These are phyloP conservation scores for Cylindrotheca closterium DNA, from an alignment of 108 stramenopile species.

Conservation along the genomic window DNA sequence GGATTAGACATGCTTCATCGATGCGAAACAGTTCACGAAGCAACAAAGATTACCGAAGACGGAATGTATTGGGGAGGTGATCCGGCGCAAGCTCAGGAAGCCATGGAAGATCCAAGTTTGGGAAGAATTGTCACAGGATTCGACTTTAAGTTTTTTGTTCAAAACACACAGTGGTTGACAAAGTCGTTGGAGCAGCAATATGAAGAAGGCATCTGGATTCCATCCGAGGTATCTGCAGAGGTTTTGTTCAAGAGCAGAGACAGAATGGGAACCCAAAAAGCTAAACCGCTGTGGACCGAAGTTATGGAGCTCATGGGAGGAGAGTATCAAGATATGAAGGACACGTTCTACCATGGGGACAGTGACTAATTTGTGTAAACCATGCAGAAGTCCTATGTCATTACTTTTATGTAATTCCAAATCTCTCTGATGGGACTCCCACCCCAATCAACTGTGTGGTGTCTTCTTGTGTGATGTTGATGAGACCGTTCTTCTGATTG, in stretches of 20 bases:
- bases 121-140: conserved; percentile 67
- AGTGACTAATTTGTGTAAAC: no score
- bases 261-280: conserved; percentile 72
- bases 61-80: conserved; percentile 83
- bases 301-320: conserved; percentile 80
- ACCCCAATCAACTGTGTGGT: no score
- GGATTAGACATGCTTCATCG: conserved; percentile 69
- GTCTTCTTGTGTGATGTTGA: no score
- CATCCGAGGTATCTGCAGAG: conserved; percentile 51
- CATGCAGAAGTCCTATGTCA: no score
- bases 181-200: conserved; percentile 18
- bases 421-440: no score
- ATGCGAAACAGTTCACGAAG: conserved; percentile 66
- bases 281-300: conserved; percentile 88
- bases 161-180: conserved; percentile 61
- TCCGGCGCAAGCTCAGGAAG: conserved; percentile 73
- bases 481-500: no score
- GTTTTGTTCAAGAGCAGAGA: conserved; percentile 59
- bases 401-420: no score
- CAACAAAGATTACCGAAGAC: conserved; percentile 61
- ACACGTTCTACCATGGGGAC: conserved; percentile 52
- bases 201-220: conserved; percentile 19
- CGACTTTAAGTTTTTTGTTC: conserved; percentile 89
- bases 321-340: conserved; percentile 53
- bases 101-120: conserved; percentile 57